Evolutionary conservation across 2,329 filamentous ascomycete genomes (phyloP).

Genomic region (Colletotrichum sidae): DNA sequence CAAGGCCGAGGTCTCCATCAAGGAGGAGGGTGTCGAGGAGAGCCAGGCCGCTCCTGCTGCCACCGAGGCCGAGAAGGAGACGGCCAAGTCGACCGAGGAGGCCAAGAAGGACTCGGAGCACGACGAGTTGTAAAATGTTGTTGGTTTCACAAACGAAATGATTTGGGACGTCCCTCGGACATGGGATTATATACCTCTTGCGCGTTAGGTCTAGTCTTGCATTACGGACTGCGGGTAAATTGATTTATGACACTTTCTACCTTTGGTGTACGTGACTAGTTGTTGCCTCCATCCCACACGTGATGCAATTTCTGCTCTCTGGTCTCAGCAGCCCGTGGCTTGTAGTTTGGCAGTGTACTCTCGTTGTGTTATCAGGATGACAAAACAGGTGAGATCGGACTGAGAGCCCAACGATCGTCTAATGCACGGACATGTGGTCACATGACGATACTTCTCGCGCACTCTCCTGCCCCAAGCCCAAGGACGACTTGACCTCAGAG

Average conservation of each 20-base stretch:
- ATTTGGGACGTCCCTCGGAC: slow-evolving; percentile 33
- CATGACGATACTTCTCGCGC: too few species aligned
- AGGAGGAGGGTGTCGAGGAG: slow-evolving; percentile 67
- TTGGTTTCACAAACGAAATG: slow-evolving; percentile 35
- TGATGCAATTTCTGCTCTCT: too few species aligned
- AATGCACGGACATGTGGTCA: too few species aligned
- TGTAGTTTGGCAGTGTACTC: too few species aligned
- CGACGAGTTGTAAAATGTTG: slow-evolving; percentile 78
- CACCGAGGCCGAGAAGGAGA: slow-evolving; percentile 61
- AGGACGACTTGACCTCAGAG: too few species aligned
- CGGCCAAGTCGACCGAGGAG: slow-evolving; percentile 57
- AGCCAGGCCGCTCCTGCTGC: slow-evolving; percentile 62
- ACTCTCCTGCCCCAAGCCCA: too few species aligned
- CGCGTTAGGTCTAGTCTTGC: slow-evolving; percentile 34
- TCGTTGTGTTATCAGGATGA: too few species aligned
- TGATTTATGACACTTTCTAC: slow-evolving; percentile 13
- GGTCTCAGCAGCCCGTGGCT: too few species aligned
- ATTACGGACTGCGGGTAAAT: slow-evolving; percentile 36
- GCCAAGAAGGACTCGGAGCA: slow-evolving; percentile 62
- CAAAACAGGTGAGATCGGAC: too few species aligned
- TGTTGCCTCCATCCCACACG: neutral
- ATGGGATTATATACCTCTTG: slow-evolving; percentile 41
- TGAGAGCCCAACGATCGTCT: too few species aligned
- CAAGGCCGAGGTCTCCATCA: slow-evolving; percentile 75
- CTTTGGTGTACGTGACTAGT: neutral